Evolutionary conservation across 139 green algal genomes (phyloP), one percentile per base, ranked within the genome.

Genomic region (Tetradesmus obliquus): DNA sequence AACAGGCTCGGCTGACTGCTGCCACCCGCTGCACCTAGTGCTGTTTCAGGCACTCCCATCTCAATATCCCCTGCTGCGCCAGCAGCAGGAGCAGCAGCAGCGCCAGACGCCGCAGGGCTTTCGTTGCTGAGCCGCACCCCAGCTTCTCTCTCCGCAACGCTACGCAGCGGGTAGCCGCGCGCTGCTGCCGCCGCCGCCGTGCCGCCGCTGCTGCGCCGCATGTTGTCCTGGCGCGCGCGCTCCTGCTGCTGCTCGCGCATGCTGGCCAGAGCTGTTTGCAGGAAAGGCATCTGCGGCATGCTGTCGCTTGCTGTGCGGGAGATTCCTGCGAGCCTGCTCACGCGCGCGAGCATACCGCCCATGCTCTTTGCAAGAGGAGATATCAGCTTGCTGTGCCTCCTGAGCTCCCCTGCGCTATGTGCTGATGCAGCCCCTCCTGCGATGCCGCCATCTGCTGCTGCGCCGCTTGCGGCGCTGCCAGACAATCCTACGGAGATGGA

Each of bases 211-310:
- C 66, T 19, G 17, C 66, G 17, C 12, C 17, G 7, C 15, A 71
- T 12, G 10, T 3, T 19, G 3, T 76, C 66, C 15, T 76, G 55
- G 3, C n/a, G 22, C 15, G 22, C 53, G 13, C 84, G 12, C 84
- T 88, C 22, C 24, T 88, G 84, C 24, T 55, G 20, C 32, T 89
- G 85, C 85, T 82, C 12, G 12, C 10, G 82, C 85, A 82, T 82
- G 10, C 72, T 81, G 9, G 54, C 84, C 5, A 89, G 45, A 10
- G 85, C 85, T 20, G 45, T 89, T 45, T 89, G 85, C 66, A 89
- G 51, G 57, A 82, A 55, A 2, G 62, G 66, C 85, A 89, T 89
- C 8, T 12, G 2, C 2, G 85, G 85, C 17, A 89, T 7, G 8
- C 9, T 66, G 54, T 89, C 85, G n/a, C 62, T 69, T 3, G 55